A percentile compares a stretch with the other conserved stretches of the same genome.
Conservation (phyloP, 495 filamentous ascomycete genomes). For the Aspergillus cavernicola region DNA sequence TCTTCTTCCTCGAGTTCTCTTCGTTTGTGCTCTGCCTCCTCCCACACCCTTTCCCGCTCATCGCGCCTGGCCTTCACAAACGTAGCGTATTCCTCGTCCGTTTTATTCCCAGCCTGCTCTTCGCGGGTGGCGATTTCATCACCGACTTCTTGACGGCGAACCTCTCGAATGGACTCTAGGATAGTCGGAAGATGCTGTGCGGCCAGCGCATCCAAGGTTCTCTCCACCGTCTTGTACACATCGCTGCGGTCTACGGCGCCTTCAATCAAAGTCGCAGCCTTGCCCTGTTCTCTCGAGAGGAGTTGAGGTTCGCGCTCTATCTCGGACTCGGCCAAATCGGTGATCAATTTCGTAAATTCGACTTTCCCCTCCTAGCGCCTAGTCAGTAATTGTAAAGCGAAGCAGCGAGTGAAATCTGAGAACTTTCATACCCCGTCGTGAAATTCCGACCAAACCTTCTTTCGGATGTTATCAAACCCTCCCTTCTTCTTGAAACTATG, state of each 20-base stretch:
- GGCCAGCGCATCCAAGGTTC: conserved; percentile 63
- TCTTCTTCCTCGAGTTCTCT: conserved; percentile 65
- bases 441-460: conserved; percentile 76
- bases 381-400: conserved; percentile 12
- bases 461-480: conserved; percentile 78
- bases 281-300: conserved; percentile 71
- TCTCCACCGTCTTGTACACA: conserved; percentile 71
- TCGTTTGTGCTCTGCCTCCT: conserved; percentile 61
- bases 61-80: conserved; percentile 64
- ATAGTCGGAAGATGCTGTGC: conserved; percentile 60
- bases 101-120: conserved; percentile 65
- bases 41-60: conserved; percentile 60
- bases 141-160: conserved; percentile 71
- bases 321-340: conserved; percentile 72
- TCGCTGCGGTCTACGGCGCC: conserved; percentile 79
- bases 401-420: neutral
- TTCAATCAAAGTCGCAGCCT: conserved; percentile 80
- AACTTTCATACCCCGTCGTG: conserved; percentile 60
- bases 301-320: conserved; percentile 75
- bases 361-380: conserved; percentile 58
- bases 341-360: conserved; percentile 60
- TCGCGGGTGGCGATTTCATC: conserved; percentile 68
- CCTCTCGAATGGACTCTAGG: conserved; percentile 62
- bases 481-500: conserved; percentile 90
- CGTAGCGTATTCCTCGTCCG: conserved; percentile 74